Base-by-base conservation (phyloP, 2,329 filamentous ascomycete species). In the Furcasterigmium sp. region DNA sequence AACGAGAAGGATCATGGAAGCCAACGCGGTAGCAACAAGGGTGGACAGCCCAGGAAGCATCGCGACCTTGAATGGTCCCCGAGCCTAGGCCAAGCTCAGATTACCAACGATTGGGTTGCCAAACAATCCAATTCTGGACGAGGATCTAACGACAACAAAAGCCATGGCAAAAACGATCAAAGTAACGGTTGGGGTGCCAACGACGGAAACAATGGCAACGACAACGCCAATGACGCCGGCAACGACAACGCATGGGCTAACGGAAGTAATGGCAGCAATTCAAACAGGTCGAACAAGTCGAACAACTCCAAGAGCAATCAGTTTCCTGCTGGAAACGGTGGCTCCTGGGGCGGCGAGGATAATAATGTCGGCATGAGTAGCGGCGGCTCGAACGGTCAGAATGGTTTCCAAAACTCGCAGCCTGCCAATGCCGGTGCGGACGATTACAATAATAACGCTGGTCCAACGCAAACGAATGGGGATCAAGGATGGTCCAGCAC, bases 351-450 rank as follows among this genome's bases (percentile, higher is more conserved):
- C 29, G 41, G 20, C 18, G 41, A 34, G 5, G 26, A 25, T 10
- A 37, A 26, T 28, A 44, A 45, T 18, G 41, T 40, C 41, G 42
- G 43, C 39, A 47, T 41, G 21, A 48, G 45, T 15, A 42, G 28
- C 25, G 39, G 42, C 37, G 30, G 21, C 9, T 29, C 35, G 11
- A 44, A 47, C 45, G 41, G 41, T 15, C 44, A 26, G 2, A 30
- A 37, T 14, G 42, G 40, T 9, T 45, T 46, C 19, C 41, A 45
- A 13, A 18, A 26, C 9, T 45, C 48, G 5, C 34, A 43, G 28
- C 43, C 46, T 21, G 41, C 40, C 28, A 45, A 41, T 21, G 30
- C 13, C 14, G 18, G 36, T n/a, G 14, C 30, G 5, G 40, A 32
- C n/a, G 34, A 29, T 11, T 37, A 10, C 18, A n/a, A 20, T 5